Evolutionary conservation across 495 filamentous ascomycete genomes (phyloP), one percentile per base, ranked within the genome.

Genomic region (Penicillium desertorum): DNA sequence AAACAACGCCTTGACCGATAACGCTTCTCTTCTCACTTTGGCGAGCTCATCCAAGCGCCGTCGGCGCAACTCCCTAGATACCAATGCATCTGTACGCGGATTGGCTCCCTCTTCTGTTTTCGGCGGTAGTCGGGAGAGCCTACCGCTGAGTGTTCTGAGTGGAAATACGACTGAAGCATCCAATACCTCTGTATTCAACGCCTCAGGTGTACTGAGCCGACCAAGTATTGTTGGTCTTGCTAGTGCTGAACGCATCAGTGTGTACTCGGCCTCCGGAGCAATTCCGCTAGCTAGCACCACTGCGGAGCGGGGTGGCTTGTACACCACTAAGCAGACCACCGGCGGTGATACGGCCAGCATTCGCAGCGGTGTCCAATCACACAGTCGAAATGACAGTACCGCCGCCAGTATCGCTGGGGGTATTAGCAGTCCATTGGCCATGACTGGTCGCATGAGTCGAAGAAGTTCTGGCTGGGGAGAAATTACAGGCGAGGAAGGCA

Each of bases 21-120:
- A 98, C 67, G 94, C 94, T 1, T 96, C 92, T 17, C 93, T 98
- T 56, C 82, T 98, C 25, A 98, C 94, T 0, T 81, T 98, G n/a
- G 94, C 94, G 1, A 96, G 92, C 6, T 97, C 92, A 0, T 96
- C 92, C 20, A 96, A 97, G 69, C 84, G 88, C 27, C 87, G 90
- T 44, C 88, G 94, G 19, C 81, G 94, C 39, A 89, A 91, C 58
- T 96, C 91, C 1, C 81, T 97, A 64, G 94, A 98, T 71, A 98
- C 95, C 0, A 93, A 98, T 71, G 95, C 95, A 3, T 96, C 92
- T 0, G 88, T 97, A 17, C 90, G 94, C 43, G 94, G 91, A 2
- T 80, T 98, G 23, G 90, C 94, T 1, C 94, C 94, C 0, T 95
- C 91, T 0, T 96, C 91, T 0, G 75, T 96, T 1, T 98, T 91